Conservation (phyloP, 495 filamentous ascomycete genomes). For the Neurospora intermedia region DNA sequence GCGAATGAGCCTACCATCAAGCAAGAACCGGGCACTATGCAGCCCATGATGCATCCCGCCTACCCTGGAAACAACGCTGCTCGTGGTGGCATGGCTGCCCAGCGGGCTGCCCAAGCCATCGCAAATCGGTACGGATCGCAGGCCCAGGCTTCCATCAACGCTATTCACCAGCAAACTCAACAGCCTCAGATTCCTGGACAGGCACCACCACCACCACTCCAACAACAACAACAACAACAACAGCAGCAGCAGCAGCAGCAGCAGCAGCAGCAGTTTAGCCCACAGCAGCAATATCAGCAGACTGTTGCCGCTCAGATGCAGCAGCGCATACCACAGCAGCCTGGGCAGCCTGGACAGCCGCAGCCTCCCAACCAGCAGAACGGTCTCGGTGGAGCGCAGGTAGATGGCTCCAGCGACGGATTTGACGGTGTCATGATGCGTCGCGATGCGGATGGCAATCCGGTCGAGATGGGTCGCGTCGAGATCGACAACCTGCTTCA, state of each 20-base stretch:
- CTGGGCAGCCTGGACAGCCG: constrained; percentile 21
- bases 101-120: constrained; percentile 56
- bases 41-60: not conserved
- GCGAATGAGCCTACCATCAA: constrained; percentile 32
- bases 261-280: constrained; percentile 27
- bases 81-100: constrained; percentile 38
- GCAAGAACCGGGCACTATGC: constrained; percentile 24
- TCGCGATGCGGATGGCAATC: constrained; percentile 22
- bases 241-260: constrained; percentile 13
- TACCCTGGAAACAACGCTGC: constrained; percentile 7
- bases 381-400: constrained; percentile 29
- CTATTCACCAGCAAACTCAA: constrained; percentile 30
- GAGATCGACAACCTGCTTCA: constrained; percentile 53
- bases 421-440: constrained; percentile 42
- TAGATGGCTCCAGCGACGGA: constrained; percentile 43
- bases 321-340: constrained; percentile 26
- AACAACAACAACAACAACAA: no score
- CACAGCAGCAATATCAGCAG: constrained; percentile 27
- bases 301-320: constrained; percentile 12
- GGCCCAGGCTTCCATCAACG: constrained; percentile 58
- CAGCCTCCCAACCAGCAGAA: constrained; percentile 27
- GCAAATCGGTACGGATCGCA: constrained; percentile 60
- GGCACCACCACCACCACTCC: constrained; percentile 1
- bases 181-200: constrained; percentile 7
- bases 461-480: constrained; percentile 37